A percentile compares a stretch with the other conserved stretches of the same genome.
phyloP scores from a whole-genome alignment of 495 filamentous ascomycete species.

The Aspergillus bertholletiae region DNA sequence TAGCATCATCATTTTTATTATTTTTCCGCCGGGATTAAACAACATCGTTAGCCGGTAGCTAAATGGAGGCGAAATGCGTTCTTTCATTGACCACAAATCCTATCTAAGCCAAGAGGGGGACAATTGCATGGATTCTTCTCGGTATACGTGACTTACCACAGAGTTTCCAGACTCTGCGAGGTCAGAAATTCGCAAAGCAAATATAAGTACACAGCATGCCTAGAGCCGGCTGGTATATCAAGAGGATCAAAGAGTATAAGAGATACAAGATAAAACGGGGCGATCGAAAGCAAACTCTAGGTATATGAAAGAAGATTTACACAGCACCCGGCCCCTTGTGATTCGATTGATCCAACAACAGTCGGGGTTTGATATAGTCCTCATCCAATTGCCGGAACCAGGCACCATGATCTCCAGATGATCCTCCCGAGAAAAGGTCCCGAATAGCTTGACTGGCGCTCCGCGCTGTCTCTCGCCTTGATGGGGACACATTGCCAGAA shows the following conservation, averaged over 20 bases:
- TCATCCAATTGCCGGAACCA: constrained; percentile 95
- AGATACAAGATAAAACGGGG: too few species aligned
- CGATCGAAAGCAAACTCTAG: constrained; percentile 14
- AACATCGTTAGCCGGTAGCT: too few species aligned
- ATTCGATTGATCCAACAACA: constrained; percentile 74
- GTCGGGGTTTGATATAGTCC: constrained; percentile 90
- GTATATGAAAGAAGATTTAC: constrained; percentile 25
- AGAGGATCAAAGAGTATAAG: constrained; percentile 6
- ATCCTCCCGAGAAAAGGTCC: constrained; percentile 65
- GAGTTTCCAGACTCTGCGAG: constrained; percentile 8
- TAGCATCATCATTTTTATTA: too few species aligned
- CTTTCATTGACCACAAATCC: not conserved
- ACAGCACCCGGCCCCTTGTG: constrained; percentile 46
- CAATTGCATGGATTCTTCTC: not conserved
- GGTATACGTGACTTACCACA: not conserved
- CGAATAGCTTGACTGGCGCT: constrained; percentile 65
- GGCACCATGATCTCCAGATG: constrained; percentile 81
- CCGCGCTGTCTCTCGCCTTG: constrained; percentile 27
- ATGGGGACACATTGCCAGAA: constrained; percentile 30
- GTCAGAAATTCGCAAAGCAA: constrained; percentile 5
- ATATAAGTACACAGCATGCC: constrained; percentile 13
- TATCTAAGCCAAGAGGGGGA: not conserved
- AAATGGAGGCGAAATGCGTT: not conserved
- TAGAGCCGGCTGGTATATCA: not conserved
- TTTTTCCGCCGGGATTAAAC: too few species aligned